phyloP scores from a whole-genome alignment of 1,139 yeast species.

The Hyphopichia pseudoburtonii region DNA sequence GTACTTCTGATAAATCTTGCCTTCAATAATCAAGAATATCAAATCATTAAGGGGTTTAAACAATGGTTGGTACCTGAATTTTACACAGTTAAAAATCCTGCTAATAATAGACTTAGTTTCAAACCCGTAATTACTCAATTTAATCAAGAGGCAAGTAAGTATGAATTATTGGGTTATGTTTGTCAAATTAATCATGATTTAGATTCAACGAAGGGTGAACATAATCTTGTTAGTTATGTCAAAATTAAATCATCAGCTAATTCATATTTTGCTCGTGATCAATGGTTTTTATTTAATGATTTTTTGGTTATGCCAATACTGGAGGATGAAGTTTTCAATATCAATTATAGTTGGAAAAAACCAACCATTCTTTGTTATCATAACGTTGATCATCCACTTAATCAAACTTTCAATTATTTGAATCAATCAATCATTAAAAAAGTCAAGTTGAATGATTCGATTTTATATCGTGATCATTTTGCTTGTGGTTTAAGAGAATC shows the following conservation, averaged over 20 bases:
- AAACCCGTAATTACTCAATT: constrained; percentile 34
- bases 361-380: constrained; percentile 77
- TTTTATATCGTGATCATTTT: constrained; percentile 75
- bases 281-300: constrained; percentile 90
- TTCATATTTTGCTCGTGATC: constrained; percentile 23
- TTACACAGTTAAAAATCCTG: constrained; percentile 33
- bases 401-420: constrained; percentile 23
- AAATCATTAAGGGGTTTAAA: constrained; percentile 30
- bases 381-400: constrained; percentile 39
- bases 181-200: constrained; percentile 64
- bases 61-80: constrained; percentile 66
- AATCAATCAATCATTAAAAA: constrained; percentile 17
- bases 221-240: constrained; percentile 59
- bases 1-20: constrained; percentile 63
- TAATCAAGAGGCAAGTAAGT: constrained; percentile 37
- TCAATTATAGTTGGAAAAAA: constrained; percentile 76
- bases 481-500: constrained; percentile 67
- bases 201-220: constrained; percentile 47
- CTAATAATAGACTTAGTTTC: constrained; percentile 30
- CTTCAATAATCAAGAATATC: constrained; percentile 51
- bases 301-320: constrained; percentile 80
- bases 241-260: constrained; percentile 27
- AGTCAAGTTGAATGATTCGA: constrained; percentile 53
- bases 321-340: constrained; percentile 70
- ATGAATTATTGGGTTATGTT: constrained; percentile 66